These are phyloP conservation scores for Secale cereale DNA, from an alignment of 176 grass and related monocot species.

Conservation along the genomic window DNA sequence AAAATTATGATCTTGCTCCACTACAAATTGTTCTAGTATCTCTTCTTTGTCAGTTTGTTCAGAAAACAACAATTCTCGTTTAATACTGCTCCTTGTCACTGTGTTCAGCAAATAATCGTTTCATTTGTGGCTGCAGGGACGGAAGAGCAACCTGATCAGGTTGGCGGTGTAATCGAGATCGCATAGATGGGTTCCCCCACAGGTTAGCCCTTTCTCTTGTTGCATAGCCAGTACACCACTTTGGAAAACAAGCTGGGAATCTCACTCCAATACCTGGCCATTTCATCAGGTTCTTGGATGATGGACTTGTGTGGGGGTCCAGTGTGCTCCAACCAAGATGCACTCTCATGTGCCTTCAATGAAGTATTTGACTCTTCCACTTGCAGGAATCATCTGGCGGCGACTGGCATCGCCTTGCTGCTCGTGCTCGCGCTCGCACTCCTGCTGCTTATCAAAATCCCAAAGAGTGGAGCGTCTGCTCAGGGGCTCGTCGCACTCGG, in stretches of 20 bases:
- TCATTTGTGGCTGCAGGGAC: neutral
- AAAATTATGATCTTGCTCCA: neutral
- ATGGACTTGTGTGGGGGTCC: slow-evolving; percentile 32
- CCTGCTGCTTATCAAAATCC: slow-evolving; percentile 44
- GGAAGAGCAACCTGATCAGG: neutral
- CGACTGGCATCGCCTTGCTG: neutral
- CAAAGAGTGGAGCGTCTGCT: neutral
- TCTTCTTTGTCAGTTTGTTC: neutral
- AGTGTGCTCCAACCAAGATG: slow-evolving; percentile 31
- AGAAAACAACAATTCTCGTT: neutral
- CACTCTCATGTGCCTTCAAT: slow-evolving; percentile 13
- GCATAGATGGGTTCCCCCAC: slow-evolving; percentile 31
- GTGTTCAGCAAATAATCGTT: neutral
- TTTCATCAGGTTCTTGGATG: slow-evolving; percentile 38
- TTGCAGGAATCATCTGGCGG: slow-evolving; percentile 62
- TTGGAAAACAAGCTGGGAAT: neutral
- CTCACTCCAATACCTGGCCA: neutral
- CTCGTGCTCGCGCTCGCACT: slow-evolving; percentile 25
- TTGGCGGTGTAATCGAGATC: neutral
- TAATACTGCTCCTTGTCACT: neutral
- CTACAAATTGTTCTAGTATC: neutral
- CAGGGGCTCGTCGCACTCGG: slow-evolving; percentile 9
- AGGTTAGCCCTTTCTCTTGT: slow-evolving; percentile 18
- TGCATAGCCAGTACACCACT: neutral
- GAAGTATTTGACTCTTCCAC: slow-evolving; percentile 50